phyloP scores from a whole-genome alignment of 176 grass and related monocot species.

The Triticum monococcum region DNA sequence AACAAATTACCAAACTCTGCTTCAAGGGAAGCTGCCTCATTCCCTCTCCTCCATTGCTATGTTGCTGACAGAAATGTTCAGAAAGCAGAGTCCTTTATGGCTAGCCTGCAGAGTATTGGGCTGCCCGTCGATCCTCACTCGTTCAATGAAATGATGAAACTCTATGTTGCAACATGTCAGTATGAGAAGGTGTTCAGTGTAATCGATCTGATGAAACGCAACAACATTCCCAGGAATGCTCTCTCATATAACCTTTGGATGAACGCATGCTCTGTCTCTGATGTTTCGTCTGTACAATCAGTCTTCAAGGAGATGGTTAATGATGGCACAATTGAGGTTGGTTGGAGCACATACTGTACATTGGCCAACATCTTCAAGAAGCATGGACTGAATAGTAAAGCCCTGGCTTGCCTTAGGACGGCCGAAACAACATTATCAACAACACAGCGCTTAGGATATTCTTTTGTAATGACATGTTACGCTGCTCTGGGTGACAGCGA shows the following conservation, averaged over 20 bases:
- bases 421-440: constrained; percentile 75
- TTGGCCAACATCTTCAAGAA: constrained; percentile 63
- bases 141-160: constrained; percentile 86
- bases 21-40: constrained; percentile 70
- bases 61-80: constrained; percentile 60
- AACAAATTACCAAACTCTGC: constrained; percentile 38
- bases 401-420: constrained; percentile 47
- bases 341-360: constrained; percentile 87
- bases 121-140: constrained; percentile 66
- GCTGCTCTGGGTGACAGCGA: constrained; percentile 53
- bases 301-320: constrained; percentile 66
- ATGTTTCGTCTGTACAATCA: constrained; percentile 43
- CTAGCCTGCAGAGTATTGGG: constrained; percentile 59
- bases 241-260: constrained; percentile 84
- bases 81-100: constrained; percentile 75
- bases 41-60: constrained; percentile 74
- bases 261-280: constrained; percentile 56
- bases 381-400: constrained; percentile 46
- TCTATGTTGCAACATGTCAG: constrained; percentile 60
- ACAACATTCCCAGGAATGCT: constrained; percentile 58
- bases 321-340: constrained; percentile 63
- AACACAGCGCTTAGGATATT: constrained; percentile 56
- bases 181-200: constrained; percentile 51
- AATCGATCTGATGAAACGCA: constrained; percentile 62
- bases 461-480: constrained; percentile 90